These are phyloP conservation scores for Boechera divaricarpa DNA, from an alignment of 345 rosid species.

Conservation along the genomic window DNA sequence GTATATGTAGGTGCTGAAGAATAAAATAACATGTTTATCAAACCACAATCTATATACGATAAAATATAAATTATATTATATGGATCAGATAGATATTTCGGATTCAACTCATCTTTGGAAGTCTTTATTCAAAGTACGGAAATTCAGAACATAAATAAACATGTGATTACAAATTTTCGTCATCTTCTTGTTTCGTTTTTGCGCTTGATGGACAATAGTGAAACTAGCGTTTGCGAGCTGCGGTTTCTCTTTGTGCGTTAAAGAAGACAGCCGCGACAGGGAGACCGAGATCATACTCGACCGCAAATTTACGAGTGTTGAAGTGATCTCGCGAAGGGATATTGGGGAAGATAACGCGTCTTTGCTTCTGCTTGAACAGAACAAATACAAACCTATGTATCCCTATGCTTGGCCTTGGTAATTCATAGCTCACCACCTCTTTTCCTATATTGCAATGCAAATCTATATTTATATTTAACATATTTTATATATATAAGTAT, in stretches of 20 bases:
- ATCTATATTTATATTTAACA: neutral
- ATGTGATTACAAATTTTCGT: slow-evolving; percentile 23
- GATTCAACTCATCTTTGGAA: neutral
- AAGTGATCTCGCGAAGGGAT: slow-evolving; percentile 58
- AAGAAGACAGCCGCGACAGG: slow-evolving; percentile 83
- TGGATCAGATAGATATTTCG: neutral
- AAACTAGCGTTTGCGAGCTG: slow-evolving; percentile 62
- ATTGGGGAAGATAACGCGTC: slow-evolving; percentile 49
- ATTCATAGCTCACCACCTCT: slow-evolving; percentile 66
- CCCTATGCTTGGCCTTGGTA: slow-evolving; percentile 66
- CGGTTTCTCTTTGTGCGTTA: slow-evolving; percentile 74
- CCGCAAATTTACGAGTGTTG: slow-evolving; percentile 60
- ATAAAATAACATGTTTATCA: neutral
- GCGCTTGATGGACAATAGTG: slow-evolving; percentile 3
- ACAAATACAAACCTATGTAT: slow-evolving; percentile 74
- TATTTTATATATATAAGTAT: neutral
- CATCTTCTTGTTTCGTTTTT: neutral
- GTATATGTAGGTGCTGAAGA: neutral
- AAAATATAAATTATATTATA: neutral
- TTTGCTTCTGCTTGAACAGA: slow-evolving; percentile 62
- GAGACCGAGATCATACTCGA: slow-evolving; percentile 60
- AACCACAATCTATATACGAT: neutral
- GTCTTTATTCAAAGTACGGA: slow-evolving; percentile 24
- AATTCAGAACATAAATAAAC: slow-evolving; percentile 23
- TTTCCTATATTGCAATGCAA: slow-evolving; percentile 46